Evolutionary conservation across 257 asterid species (phyloP).

Genomic region (Jacaranda copaia): DNA sequence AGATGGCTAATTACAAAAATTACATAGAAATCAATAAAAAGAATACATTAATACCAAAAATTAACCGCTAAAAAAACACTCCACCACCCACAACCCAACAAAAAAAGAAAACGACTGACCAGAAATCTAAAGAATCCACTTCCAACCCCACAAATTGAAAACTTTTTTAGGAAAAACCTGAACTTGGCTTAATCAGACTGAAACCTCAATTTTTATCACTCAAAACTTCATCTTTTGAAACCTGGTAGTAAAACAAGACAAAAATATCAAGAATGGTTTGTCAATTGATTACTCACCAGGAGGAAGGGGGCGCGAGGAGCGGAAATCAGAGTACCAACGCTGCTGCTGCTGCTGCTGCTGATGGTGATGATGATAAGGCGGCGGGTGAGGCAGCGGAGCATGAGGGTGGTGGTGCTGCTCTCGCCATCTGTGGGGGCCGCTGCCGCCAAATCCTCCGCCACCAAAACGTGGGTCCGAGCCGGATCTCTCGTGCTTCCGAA

Average conservation of each 20-base stretch:
- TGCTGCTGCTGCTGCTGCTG: slow-evolving; percentile 38
- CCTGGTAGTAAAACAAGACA: not conserved
- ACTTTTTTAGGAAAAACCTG: not conserved
- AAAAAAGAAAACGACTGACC: not conserved
- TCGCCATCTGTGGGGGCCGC: slow-evolving; percentile 68
- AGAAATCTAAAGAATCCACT: slow-evolving; percentile 23
- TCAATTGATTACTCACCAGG: slow-evolving; percentile 51
- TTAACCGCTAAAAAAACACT: slow-evolving; percentile 22
- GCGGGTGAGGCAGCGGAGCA: slow-evolving; percentile 34
- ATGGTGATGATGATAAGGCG: slow-evolving; percentile 38
- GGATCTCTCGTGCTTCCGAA: slow-evolving; percentile 75
- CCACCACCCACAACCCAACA: not conserved
- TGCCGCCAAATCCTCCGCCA: slow-evolving; percentile 48
- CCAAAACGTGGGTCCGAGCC: slow-evolving; percentile 44
- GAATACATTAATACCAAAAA: slow-evolving; percentile 14
- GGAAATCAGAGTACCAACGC: slow-evolving; percentile 63
- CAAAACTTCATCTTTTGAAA: not conserved
- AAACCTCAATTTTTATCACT: not conserved
- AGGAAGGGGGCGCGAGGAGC: slow-evolving; percentile 53
- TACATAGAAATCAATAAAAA: not conserved
- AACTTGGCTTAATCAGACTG: not conserved
- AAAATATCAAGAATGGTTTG: not conserved
- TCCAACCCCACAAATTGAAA: not conserved
- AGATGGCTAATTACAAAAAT: slow-evolving; percentile 13
- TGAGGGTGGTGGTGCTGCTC: slow-evolving; percentile 42